These are phyloP conservation scores for Globisporangium megalacanthum DNA, from an alignment of 352 stramenopile species.

Conservation along the genomic window DNA sequence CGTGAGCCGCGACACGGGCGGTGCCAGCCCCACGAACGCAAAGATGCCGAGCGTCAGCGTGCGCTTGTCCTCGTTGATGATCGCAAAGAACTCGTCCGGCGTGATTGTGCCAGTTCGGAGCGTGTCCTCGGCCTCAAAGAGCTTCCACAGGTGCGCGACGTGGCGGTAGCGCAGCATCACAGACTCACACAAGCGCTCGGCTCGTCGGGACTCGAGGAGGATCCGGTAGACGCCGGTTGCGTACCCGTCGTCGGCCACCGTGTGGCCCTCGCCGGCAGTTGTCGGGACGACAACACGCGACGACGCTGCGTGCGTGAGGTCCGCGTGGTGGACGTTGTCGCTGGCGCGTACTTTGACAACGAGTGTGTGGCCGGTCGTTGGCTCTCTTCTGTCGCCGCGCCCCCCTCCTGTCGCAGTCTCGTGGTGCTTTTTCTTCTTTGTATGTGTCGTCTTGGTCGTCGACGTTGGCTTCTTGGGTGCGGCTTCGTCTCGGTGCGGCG, in stretches of 20 bases:
- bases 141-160: conserved; percentile 22
- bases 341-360: conserved; percentile 11
- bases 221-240: conserved; percentile 40
- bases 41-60: conserved; percentile 55
- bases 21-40: conserved; percentile 26
- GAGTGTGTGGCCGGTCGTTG: conserved; percentile 4
- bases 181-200: conserved; percentile 47
- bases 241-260: conserved; percentile 16
- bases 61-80: conserved; percentile 50
- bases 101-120: conserved; percentile 47
- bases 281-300: conserved; percentile 4
- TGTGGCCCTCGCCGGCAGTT: background rate
- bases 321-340: background rate
- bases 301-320: conserved; percentile 1
- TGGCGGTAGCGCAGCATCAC: conserved; percentile 38
- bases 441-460: conserved; percentile 7
- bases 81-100: conserved; percentile 48
- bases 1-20: conserved; percentile 23
- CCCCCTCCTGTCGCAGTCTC: background rate
- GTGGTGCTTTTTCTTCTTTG: conserved; percentile 16
- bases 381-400: background rate
- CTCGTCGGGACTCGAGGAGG: conserved; percentile 41
- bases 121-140: conserved; percentile 45
- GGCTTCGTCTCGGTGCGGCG: background rate
- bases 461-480: background rate